Percentiles rank a stretch among this genome's conserved stretches.
Evolutionary conservation across 106 monocot genomes (phyloP).

Genomic region (Allium fistulosum): DNA sequence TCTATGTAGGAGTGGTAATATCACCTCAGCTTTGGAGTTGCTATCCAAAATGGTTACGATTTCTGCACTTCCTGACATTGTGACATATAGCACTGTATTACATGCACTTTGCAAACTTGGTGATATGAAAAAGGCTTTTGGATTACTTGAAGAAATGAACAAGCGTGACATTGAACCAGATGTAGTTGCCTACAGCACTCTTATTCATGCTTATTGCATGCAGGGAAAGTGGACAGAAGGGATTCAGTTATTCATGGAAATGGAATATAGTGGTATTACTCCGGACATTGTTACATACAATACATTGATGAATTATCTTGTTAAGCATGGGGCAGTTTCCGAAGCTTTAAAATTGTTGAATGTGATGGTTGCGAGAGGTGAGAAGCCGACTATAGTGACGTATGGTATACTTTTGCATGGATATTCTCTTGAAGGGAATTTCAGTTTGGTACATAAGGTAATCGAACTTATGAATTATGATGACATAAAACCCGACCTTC

Average conservation of each 20-base stretch:
- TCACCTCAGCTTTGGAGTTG: not conserved
- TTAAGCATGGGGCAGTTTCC: slow-evolving; percentile 2
- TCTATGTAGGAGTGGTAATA: slow-evolving; percentile 6
- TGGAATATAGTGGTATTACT: slow-evolving; percentile 5
- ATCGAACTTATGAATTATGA: not conserved
- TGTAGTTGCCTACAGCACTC: slow-evolving; percentile 14
- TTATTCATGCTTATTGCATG: not conserved
- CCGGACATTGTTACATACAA: slow-evolving; percentile 14
- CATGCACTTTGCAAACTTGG: slow-evolving; percentile 25
- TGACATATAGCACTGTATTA: slow-evolving; percentile 26
- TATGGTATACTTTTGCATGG: slow-evolving; percentile 2
- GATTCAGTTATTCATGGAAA: not conserved
- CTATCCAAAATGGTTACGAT: not conserved
- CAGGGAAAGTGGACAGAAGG: not conserved
- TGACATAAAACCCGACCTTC: not conserved
- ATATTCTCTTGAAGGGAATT: slow-evolving; percentile 1
- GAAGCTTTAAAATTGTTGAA: slow-evolving; percentile 4
- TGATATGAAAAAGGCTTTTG: slow-evolving; percentile 11
- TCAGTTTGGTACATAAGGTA: not conserved
- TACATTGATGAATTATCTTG: slow-evolving; percentile 23
- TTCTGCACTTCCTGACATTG: slow-evolving; percentile 7
- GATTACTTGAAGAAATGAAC: slow-evolving; percentile 26
- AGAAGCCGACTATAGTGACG: not conserved
- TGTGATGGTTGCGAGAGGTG: slow-evolving; percentile 6
- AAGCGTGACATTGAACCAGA: slow-evolving; percentile 11